These are phyloP conservation scores for Backusella mclennaniae DNA, from an alignment of 192 early-diverging fungal genomes.

Conservation along the genomic window DNA sequence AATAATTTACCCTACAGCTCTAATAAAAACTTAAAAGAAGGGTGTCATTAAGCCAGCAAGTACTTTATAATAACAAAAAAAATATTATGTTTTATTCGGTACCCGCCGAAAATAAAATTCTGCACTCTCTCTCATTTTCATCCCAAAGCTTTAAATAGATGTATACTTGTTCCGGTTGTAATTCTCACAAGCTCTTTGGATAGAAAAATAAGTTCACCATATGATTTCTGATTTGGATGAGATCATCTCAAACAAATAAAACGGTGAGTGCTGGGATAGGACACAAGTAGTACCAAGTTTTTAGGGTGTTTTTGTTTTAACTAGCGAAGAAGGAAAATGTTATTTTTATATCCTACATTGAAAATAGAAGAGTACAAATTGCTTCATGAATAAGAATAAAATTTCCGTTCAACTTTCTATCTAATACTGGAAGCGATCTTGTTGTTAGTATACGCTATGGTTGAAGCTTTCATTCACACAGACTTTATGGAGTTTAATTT, in stretches of 20 bases:
- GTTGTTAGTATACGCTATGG: not conserved
- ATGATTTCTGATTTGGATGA: not conserved
- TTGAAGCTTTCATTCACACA: not conserved
- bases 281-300: not conserved
- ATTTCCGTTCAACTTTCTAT: not conserved
- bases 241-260: slow-evolving; percentile 2
- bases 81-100: not conserved
- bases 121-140: not conserved
- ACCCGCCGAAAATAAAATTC: not conserved
- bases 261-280: not conserved
- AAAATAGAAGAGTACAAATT: not conserved
- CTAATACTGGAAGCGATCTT: not conserved
- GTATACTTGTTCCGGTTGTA: not conserved
- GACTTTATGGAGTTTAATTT: not conserved
- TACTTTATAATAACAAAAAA: not conserved
- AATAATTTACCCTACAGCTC: not conserved
- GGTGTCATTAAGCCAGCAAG: not conserved
- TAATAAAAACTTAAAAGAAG: not conserved
- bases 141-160: not conserved
- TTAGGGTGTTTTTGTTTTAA: not conserved
- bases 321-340: not conserved
- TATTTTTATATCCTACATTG: not conserved
- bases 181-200: not conserved
- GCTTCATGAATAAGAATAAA: not conserved
- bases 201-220: not conserved